These are phyloP conservation scores for Fibroporia radiculosa DNA, from an alignment of 768 basidiomycete species.

Conservation along the genomic window DNA sequence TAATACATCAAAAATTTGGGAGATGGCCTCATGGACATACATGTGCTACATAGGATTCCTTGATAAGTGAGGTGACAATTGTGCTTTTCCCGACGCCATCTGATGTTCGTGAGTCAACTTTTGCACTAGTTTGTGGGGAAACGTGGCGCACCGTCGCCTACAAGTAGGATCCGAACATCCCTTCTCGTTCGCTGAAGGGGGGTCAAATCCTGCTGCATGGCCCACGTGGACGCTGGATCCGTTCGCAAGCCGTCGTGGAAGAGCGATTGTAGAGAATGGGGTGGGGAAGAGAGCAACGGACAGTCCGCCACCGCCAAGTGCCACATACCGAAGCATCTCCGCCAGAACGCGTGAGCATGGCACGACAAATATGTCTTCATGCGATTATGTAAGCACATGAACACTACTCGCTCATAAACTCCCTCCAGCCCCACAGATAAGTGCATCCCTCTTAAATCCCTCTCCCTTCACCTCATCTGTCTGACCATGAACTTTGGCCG, in stretches of 20 bases:
- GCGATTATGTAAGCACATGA: neutral
- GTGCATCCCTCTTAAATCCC: neutral
- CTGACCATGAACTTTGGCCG: no score
- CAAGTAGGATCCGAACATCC: conserved; percentile 90
- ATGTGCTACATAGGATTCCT: conserved; percentile 87
- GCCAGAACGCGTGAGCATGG: neutral
- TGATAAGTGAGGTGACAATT: conserved; percentile 94
- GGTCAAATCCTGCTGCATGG: no score
- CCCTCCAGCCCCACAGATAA: no score
- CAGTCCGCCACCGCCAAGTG: neutral
- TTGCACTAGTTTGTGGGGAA: conserved; percentile 4
- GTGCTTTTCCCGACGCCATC: conserved; percentile 98
- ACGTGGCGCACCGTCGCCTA: conserved; percentile 74
- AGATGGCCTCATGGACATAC: conserved; percentile 34
- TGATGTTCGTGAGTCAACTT: conserved; percentile 23
- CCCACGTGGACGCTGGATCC: no score
- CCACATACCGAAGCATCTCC: neutral
- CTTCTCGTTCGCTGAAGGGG: conserved; percentile 55
- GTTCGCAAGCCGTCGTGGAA: no score
- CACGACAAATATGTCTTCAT: neutral
- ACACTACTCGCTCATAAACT: no score
- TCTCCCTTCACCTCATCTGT: no score
- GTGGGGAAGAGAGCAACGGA: neutral
- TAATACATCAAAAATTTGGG: neutral
- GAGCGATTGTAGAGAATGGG: no score